Evolutionary conservation across 108 stramenopile genomes (phyloP).

Genomic region (Licmophora abbreviata): DNA sequence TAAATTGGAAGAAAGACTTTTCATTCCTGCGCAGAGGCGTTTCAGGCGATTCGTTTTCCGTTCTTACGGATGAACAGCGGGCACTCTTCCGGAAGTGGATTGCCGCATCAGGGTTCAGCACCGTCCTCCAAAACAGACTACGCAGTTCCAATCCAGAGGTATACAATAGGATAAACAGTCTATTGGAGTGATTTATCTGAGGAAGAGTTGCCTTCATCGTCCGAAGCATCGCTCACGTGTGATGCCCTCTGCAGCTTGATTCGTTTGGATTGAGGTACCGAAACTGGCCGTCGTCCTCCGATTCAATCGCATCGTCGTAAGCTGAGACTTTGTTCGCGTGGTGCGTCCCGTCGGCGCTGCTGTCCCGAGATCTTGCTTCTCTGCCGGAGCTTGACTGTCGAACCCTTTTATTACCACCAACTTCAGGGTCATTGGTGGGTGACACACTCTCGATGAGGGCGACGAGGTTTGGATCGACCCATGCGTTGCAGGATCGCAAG

Average conservation of each 20-base stretch:
- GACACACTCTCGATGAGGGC: conserved; percentile 26
- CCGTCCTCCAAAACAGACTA: too few species aligned
- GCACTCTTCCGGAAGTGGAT: too few species aligned
- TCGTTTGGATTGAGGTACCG: conserved; percentile 21
- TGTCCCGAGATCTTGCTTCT: conserved; percentile 1
- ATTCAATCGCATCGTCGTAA: conserved; percentile 15
- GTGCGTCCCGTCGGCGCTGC: neutral
- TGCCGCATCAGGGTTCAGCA: too few species aligned
- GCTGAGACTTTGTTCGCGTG: conserved; percentile 2
- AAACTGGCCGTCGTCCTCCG: conserved; percentile 43
- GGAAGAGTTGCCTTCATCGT: too few species aligned
- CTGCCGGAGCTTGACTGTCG: neutral
- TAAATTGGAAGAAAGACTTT: too few species aligned
- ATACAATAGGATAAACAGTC: too few species aligned
- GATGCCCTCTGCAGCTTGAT: conserved; percentile 51
- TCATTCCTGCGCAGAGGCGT: too few species aligned
- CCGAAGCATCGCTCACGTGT: conserved; percentile 54
- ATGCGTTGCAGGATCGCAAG: conserved; percentile 39
- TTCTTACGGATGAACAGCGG: too few species aligned
- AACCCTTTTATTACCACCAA: conserved; percentile 3
- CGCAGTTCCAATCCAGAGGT: too few species aligned
- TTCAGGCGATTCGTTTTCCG: too few species aligned
- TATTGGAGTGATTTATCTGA: too few species aligned
- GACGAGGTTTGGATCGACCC: conserved; percentile 71
- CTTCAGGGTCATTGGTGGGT: conserved; percentile 2